Base-by-base conservation (phyloP, 2,329 filamentous ascomycete genomes). In the Cordyceps cicadae region DNA sequence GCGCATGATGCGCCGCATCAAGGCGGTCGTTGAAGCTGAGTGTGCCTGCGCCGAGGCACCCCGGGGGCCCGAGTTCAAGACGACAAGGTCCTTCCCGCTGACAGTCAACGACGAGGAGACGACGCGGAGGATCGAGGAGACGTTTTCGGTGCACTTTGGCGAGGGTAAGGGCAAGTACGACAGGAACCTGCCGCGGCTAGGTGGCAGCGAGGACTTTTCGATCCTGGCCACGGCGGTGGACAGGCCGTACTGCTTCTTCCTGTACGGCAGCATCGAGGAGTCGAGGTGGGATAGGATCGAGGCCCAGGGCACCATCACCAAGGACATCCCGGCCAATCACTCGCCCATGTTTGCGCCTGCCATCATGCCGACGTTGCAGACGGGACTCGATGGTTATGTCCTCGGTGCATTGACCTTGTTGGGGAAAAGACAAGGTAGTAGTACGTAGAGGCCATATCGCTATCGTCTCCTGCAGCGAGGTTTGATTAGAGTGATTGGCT, bases 161-260 rank as follows among this genome's bases (percentile, higher is more conserved):
- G 66, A 67, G 48, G 61, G 49, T 17, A 49, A 63, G 12, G 71
- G 73, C 1, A 64, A 67, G 0, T 65, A 76, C 43, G 69, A 76
- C 12, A 63, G 71, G 0, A 69, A 79, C 14, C 73, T 74, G 17
- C 68, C 75, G n/a, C 71, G 74, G 0, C 64, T 79, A 0, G 70
- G 73, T 3, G 79, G 76, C 0, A 81, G 77, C 49, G 85, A 87
- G 65, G 85, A 87, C 63, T 86, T 87, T 34, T 64, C 64, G 0
- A 64, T 68, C 6, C 50, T 72, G 3, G 67, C 70, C 0, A 63
- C 64, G 14, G 50, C 61, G 21, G 50, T 54, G 29, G 8, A 62
- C 0, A 66, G 54, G n/a, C 67, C 67, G 0, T 65, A 60, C 6
- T 63, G 62, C 9, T 70, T 70, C 21, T 69, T 67, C 32, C 61